Conservation (phyloP, 371 early-diverging fungal species). For the Rhizomucor miehei region DNA sequence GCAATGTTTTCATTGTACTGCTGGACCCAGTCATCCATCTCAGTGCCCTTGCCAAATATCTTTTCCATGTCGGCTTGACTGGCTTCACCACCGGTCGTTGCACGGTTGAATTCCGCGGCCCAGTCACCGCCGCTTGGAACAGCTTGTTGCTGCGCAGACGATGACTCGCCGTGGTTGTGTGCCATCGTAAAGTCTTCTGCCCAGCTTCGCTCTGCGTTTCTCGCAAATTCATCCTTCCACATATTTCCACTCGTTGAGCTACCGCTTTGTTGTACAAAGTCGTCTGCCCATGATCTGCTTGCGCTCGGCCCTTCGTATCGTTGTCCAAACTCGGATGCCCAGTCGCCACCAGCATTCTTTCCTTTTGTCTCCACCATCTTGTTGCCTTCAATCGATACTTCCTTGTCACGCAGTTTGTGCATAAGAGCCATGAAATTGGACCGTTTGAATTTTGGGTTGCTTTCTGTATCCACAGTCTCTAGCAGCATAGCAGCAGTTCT, state of each 20-base stretch:
- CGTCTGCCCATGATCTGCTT: conserved; percentile 42
- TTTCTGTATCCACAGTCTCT: conserved; percentile 68
- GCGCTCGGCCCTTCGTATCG: conserved; percentile 24
- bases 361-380: conserved; percentile 59
- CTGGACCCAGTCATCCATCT: conserved; percentile 66
- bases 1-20: conserved; percentile 71
- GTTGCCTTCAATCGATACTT: conserved; percentile 82
- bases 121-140: conserved; percentile 32
- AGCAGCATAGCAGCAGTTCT: conserved; percentile 83
- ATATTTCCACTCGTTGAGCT: conserved; percentile 44
- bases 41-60: conserved; percentile 36
- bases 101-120: conserved; percentile 57
- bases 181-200: conserved; percentile 51
- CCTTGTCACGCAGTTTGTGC: conserved; percentile 84
- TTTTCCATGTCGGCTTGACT: conserved; percentile 36
- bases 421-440: conserved; percentile 91
- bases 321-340: conserved; percentile 45
- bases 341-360: conserved; percentile 13
- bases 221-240: conserved; percentile 54
- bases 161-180: conserved; percentile 1
- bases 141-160: conserved; percentile 2
- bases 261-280: conserved; percentile 42
- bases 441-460: conserved; percentile 89
- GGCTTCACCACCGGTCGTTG: conserved; percentile 24
- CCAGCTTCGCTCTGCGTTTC: conserved; percentile 59